Base-by-base conservation (phyloP, 441 rosid species). In the Jatropha podagrica region DNA sequence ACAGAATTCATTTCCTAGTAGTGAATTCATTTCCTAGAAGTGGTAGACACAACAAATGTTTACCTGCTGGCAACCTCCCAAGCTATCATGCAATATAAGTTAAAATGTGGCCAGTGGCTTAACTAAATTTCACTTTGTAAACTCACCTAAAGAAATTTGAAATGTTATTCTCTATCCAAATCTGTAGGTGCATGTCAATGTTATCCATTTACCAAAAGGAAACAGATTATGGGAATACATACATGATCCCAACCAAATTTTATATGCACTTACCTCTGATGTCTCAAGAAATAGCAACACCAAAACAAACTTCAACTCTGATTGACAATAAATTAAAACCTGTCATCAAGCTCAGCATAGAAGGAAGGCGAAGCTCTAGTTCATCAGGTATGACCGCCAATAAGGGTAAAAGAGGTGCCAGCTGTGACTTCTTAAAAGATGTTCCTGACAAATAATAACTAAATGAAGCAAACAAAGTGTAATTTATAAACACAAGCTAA, bases 401-500 rank as follows among this genome's bases (percentile, higher is more conserved):
- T 71, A 95, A 27, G 72, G 93, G 84, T 73, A 85, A 41, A 42
- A 91, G 84, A 73, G 87, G 75, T 76, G 81, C 90, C 76, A 90
- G 71, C 48, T 63, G 87, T n/a, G 97, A 92, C 76, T 78, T 81
- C 72, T 80, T 83, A 78, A 88, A 93, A 72, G 94, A 93, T 18
- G 98, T 91, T 71, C 92, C 97, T 96, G 7, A 77, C 70, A 74
- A 65, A 82, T 66, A 80, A 44, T 49, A 73, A 26, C 23, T 68
- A n/a, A 58, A 10, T 37, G 14, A n/a, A 52, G 26, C 8, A 18
- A 40, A 63, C 20, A 42, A 68, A 62, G 64, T 18, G 66, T 69
- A 20, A 55, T 1, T 32, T 26, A 12, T 0, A 40, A 68, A 32
- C 7, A 44, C 32, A 58, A 49, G n/a, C 72, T 32, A 38, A 40